Evolutionary conservation across 371 early-diverging fungal genomes (phyloP).

Genomic region (Batkoa obscura): DNA sequence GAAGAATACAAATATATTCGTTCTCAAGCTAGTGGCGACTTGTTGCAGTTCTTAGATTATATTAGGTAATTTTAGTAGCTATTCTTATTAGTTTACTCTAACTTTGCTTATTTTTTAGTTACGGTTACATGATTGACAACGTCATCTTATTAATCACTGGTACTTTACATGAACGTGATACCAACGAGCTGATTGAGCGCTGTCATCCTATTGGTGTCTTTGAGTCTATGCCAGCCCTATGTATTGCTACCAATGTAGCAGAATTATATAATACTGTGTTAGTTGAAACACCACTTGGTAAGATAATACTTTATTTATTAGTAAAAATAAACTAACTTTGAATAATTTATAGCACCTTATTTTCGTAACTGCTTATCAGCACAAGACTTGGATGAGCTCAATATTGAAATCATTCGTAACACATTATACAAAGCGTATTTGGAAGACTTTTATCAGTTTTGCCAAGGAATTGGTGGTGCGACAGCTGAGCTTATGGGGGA

Average conservation of each 20-base stretch:
- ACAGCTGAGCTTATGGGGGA: conserved; percentile 92
- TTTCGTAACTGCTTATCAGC: conserved; percentile 91
- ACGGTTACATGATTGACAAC: conserved; percentile 98
- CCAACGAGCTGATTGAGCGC: conserved; percentile 84
- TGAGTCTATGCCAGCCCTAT: conserved; percentile 92
- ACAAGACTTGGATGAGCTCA: conserved; percentile 92
- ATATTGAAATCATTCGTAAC: conserved; percentile 97
- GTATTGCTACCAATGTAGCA: conserved; percentile 87
- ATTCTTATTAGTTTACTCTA: not conserved
- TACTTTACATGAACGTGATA: conserved; percentile 92
- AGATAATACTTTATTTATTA: not conserved
- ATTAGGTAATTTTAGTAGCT: conserved; percentile 46
- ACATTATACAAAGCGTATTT: conserved; percentile 94
- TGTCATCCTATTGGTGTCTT: conserved; percentile 94
- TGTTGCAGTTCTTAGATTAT: conserved; percentile 84
- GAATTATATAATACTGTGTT: conserved; percentile 91
- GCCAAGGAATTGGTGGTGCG: conserved; percentile 56
- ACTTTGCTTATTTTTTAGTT: conserved; percentile 23
- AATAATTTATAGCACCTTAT: conserved; percentile 59
- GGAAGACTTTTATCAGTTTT: conserved; percentile 90
- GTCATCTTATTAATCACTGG: conserved; percentile 94
- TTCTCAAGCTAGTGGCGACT: conserved; percentile 58
- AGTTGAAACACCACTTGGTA: conserved; percentile 90
- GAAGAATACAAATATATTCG: conserved; percentile 84
- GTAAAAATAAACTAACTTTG: not conserved